Conservation (phyloP, 2,329 filamentous ascomycete species). For the Colletotrichum australisinense region DNA sequence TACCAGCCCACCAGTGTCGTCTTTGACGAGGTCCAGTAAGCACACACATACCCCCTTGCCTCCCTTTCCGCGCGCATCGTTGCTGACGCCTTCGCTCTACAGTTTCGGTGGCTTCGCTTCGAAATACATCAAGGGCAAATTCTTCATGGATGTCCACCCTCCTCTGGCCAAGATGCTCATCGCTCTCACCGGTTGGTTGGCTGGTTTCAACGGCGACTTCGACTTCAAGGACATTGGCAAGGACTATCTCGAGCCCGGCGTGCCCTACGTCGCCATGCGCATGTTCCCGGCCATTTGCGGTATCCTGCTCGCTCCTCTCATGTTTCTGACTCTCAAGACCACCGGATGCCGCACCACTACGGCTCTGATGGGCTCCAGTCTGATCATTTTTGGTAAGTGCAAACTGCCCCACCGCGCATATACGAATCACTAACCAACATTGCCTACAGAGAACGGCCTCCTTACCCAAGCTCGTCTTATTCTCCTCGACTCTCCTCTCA, state of each 20-base stretch:
- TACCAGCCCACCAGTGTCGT: slow-evolving; percentile 97
- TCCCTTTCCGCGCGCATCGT: neutral
- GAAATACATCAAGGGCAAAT: slow-evolving; percentile 99
- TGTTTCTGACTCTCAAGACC: slow-evolving; percentile 95
- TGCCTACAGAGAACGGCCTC: slow-evolving; percentile 84
- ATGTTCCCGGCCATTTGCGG: slow-evolving; percentile 91
- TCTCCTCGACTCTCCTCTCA: slow-evolving; percentile 92
- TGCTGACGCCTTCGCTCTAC: slow-evolving; percentile 30
- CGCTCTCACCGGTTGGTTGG: slow-evolving; percentile 92
- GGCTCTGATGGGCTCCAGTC: slow-evolving; percentile 82
- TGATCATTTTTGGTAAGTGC: slow-evolving; percentile 86
- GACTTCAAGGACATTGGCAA: slow-evolving; percentile 99
- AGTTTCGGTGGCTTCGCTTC: slow-evolving; percentile 98
- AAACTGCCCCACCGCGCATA: neutral
- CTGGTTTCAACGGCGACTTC: slow-evolving; percentile 94
- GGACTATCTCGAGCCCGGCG: slow-evolving; percentile 93
- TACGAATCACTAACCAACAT: slow-evolving; percentile 41
- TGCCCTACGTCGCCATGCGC: slow-evolving; percentile 98
- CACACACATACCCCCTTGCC: slow-evolving; percentile 41
- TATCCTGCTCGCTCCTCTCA: slow-evolving; percentile 87
- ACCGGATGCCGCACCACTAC: slow-evolving; percentile 89
- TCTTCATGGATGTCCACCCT: slow-evolving; percentile 99
- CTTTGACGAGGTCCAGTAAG: slow-evolving; percentile 99
- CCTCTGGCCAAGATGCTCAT: slow-evolving; percentile 97
- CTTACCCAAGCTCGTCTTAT: slow-evolving; percentile 96